These are phyloP conservation scores for Diaporthe ilicicola DNA, from an alignment of 2,329 filamentous ascomycete species.

Conservation along the genomic window DNA sequence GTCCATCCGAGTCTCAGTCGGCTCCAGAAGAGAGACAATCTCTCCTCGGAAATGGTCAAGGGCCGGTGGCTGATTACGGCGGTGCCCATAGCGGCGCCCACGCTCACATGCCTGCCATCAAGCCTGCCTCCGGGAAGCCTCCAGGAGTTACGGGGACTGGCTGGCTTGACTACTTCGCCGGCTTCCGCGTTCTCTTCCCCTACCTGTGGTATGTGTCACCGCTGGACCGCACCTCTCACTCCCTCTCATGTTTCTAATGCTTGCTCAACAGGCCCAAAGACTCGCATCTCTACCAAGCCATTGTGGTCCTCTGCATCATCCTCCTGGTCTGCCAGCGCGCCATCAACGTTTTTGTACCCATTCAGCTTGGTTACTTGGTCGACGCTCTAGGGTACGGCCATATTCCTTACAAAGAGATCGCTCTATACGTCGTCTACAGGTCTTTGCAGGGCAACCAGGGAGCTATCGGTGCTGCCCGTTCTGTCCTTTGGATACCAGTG, in stretches of 20 bases:
- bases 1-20: slow-evolving; percentile 39
- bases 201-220: slow-evolving; percentile 48
- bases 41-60: slow-evolving; percentile 50
- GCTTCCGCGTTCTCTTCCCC: slow-evolving; percentile 54
- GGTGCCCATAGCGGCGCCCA: slow-evolving; percentile 17
- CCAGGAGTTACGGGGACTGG: slow-evolving; percentile 45
- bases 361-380: slow-evolving; percentile 52
- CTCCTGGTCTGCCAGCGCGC: slow-evolving; percentile 52
- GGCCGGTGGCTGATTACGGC: slow-evolving; percentile 35
- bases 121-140: slow-evolving; percentile 32
- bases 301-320: slow-evolving; percentile 50
- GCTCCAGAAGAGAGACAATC: slow-evolving; percentile 47
- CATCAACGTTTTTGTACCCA: slow-evolving; percentile 53
- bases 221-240: slow-evolving; percentile 21
- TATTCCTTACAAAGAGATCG: slow-evolving; percentile 52
- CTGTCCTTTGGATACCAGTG: slow-evolving; percentile 58
- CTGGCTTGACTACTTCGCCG: slow-evolving; percentile 57
- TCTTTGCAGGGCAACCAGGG: slow-evolving; percentile 56
- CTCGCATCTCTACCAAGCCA: slow-evolving; percentile 49
- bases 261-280: slow-evolving; percentile 48
- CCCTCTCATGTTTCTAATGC: neutral
- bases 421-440: slow-evolving; percentile 54
- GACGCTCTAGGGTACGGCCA: slow-evolving; percentile 49
- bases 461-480: slow-evolving; percentile 50
- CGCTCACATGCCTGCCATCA: slow-evolving; percentile 41